Evolutionary conservation across 768 basidiomycete species (phyloP), one percentile per base, ranked within the genome.

Genomic region (Pholiota molesta): DNA sequence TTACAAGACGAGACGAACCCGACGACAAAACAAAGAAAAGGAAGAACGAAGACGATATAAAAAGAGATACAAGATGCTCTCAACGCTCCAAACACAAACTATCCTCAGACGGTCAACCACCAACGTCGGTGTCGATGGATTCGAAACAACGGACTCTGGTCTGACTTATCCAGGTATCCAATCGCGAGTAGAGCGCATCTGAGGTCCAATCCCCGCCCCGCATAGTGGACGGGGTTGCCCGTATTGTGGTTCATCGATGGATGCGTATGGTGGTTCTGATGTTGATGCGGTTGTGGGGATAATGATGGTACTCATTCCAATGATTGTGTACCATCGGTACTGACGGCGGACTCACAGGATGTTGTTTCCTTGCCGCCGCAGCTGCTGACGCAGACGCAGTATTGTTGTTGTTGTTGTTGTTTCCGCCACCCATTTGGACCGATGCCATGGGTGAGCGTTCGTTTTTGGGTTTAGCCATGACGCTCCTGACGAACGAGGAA

Each of bases 391-490:
- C 14, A 10, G 29, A 37, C 13, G 45, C 21, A 5, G 45, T 44
- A 19, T 19, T 58, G n/a, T 49, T 49, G 29, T 19, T 58, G n/a
- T 49, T 49, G 13, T 58, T 58, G 23, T 42, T 14, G 5, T 40
- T 40, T 6, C 31, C 35, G 33, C 33, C 35, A 21, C 31, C 53
- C 23, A 17, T 19, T 9, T 13, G 35, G 17, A 8, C 17, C 4
- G 52, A 49, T 23, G 42, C 40, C 28, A 40, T 21, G 52, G 52
- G 14, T 45, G 47, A 42, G 62, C 35, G 21, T 63, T 63, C 55
- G 60, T 16, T 53, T 68, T 72, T 11, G 65, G 44, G 49, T 66
- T 72, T 57, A 72, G 56, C 71, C 71, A 72, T 1, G 69, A 70
- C 14, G 63, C 59, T 11, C 71, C 71, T 42, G 67, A 65, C 11